These are phyloP conservation scores for Aspergillus sp. DNA, from an alignment of 2,329 filamentous ascomycete species.

Conservation along the genomic window DNA sequence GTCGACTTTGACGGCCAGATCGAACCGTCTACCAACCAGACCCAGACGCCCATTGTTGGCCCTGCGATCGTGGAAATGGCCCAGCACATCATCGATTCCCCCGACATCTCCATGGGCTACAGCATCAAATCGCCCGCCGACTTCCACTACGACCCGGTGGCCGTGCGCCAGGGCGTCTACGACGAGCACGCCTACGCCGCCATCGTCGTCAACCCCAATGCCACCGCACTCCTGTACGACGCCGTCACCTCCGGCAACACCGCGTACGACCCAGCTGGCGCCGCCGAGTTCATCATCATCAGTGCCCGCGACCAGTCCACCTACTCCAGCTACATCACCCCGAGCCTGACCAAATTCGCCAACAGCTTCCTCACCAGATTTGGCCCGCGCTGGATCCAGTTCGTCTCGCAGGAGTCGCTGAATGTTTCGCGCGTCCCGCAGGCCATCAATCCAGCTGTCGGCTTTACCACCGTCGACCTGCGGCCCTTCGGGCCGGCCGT, in stretches of 20 bases:
- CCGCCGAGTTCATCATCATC: slow-evolving; percentile 56
- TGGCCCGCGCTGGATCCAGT: slow-evolving; percentile 40
- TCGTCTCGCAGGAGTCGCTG: slow-evolving; percentile 30
- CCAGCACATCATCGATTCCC: slow-evolving; percentile 40
- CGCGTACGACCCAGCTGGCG: slow-evolving; percentile 59
- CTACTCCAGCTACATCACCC: slow-evolving; percentile 52
- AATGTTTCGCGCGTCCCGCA: slow-evolving; percentile 51
- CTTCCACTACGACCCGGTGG: slow-evolving; percentile 56
- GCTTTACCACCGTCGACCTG: slow-evolving; percentile 56
- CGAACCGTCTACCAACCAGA: slow-evolving; percentile 50
- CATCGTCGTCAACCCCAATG: slow-evolving; percentile 62
- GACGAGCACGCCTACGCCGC: slow-evolving; percentile 60
- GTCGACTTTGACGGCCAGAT: slow-evolving; percentile 62
- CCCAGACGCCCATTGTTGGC: slow-evolving; percentile 50
- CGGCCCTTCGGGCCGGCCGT: slow-evolving; percentile 57
- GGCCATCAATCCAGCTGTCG: slow-evolving; percentile 55
- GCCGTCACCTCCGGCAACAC: slow-evolving; percentile 55
- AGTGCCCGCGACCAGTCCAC: slow-evolving; percentile 57
- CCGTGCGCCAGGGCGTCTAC: slow-evolving; percentile 59
- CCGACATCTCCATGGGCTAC: slow-evolving; percentile 49
- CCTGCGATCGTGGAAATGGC: slow-evolving; percentile 50
- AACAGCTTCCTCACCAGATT: slow-evolving; percentile 48
- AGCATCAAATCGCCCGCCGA: slow-evolving; percentile 46
- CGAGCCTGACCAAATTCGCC: slow-evolving; percentile 49
- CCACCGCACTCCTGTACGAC: slow-evolving; percentile 55